Evolutionary conservation across 2,329 filamentous ascomycete species (phyloP), one percentile per base, ranked within the genome.

Genomic region (Diaporthe citri): DNA sequence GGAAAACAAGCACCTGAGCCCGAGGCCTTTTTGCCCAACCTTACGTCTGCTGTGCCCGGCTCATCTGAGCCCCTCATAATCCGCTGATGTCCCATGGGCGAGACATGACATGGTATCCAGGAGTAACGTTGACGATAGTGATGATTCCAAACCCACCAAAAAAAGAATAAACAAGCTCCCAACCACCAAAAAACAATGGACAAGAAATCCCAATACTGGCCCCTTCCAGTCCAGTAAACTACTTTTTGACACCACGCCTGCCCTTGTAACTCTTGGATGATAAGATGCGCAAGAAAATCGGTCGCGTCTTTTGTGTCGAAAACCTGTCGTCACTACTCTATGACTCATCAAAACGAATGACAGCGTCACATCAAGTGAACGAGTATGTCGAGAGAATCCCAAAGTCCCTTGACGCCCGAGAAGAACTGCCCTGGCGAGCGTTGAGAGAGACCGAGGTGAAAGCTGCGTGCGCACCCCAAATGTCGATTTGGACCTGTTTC

Each of bases 161-260:
- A 20, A 31, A 56, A 36, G n/a, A n/a, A 62, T 60, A 39, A 62
- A 64, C 20, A 34, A 34, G 51, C 8, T 43, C 31, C 48, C 51
- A 48, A 46, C 36, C 48, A 36, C 28, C 57, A 8, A 56, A 64
- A 43, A 51, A 60, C 34, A 64, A 64, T 64, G 60, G 51, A 72
- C 71, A 72, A 62, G 46, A 64, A 64, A 56, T n/a, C 20, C 51
- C 64, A 36, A 69, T 22, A 69, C 56, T 56, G 57, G 46, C 39
- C 71, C 71, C 36, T 34, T 64, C 25, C 57, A 10, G 48, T 13
- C 55, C 41, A 17, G 22, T 55, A n/a, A 46, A 31, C 48, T 62
- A 8, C 8, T 67, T 72, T 72, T 72, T 52, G 57, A 72, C 57
- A n/a, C 34, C 55, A 48, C 71, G 57, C 57, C 71, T 43, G 34